Base-by-base conservation (phyloP, 305 asterid species). In the Fraxinus ornus region DNA sequence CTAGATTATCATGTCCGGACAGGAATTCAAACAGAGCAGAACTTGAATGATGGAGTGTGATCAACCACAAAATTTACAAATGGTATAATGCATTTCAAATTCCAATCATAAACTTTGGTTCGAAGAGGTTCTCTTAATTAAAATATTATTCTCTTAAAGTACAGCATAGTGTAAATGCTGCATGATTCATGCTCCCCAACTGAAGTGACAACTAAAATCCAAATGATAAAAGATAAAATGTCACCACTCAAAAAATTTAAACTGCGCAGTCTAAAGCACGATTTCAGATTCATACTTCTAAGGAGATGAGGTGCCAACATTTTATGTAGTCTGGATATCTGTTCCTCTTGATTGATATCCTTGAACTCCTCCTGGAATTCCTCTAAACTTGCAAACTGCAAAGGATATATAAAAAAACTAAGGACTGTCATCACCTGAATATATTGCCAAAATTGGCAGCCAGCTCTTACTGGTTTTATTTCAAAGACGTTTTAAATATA, bases 271-370 rank as follows among this genome's bases (percentile, higher is more conserved):
- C 81, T 76, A 77, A 71, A 72, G 71, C 60, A 80, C 81, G 81
- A 86, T 82, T 79, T 74, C 82, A 84, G 90, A 82, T 81, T 76
- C 90, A 83, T 96, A 96, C 99, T 94, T 91, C 99, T 89, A 28
- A 96, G 92, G 64, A 96, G 95, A 91, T 96, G 99, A 49, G 98
- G 99, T 8, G 97, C 97, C 92, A 96, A 90, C 98, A 96, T 94
- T 88, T 88, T 93, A 81, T 96, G 99, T 79, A 96, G 99, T 92
- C 98, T 90, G 74, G 97, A 91, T 79, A 96, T 88, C 87, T 96
- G 98, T 87, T 96, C 99, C 91, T 96, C 98, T 85, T 96, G 99
- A 85, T 90, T 91, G 85, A 96, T 94, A 90, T 96, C 99, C 95
- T 88, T 93, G 90, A 94, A 96, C 93, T 96, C 99, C 85, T 92